Evolutionary conservation across 805 yeast genomes (phyloP).

Genomic region (Wickerhamomyces strasburgensis): DNA sequence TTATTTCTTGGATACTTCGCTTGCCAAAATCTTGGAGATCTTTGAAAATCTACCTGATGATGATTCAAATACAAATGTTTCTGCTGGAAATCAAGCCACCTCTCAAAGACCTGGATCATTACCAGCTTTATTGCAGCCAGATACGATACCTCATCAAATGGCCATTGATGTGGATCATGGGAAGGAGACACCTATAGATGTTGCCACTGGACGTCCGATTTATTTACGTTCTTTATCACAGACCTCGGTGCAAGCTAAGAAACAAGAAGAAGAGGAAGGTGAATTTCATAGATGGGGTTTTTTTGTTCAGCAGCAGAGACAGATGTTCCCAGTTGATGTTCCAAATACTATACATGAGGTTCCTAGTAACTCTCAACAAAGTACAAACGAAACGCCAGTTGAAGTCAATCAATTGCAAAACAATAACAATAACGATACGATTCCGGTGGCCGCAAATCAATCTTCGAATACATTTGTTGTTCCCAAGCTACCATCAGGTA

Average conservation of each 20-base stretch:
- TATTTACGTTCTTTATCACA: constrained; percentile 59
- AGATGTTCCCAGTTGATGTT: constrained; percentile 22
- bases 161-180: constrained; percentile 61
- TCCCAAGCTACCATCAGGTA: constrained; percentile 40
- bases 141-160: constrained; percentile 57
- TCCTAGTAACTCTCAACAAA: too few species aligned
- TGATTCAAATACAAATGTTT: constrained; percentile 3
- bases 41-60: constrained; percentile 23
- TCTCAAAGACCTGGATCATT: not conserved
- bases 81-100: constrained; percentile 45
- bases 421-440: too few species aligned
- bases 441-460: constrained; percentile 6
- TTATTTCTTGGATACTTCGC: constrained; percentile 62
- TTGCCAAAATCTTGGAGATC: constrained; percentile 46
- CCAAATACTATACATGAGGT: constrained; percentile 2
- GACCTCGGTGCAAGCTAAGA: constrained; percentile 61
- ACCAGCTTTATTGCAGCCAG: constrained; percentile 2
- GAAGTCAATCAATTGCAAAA: too few species aligned
- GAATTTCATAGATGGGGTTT: constrained; percentile 85
- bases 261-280: constrained; percentile 88
- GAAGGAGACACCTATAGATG: constrained; percentile 51
- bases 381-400: too few species aligned
- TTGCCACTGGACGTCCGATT: constrained; percentile 67
- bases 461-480: constrained; percentile 18
- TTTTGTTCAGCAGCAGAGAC: constrained; percentile 60